Conservation (phyloP, 495 filamentous ascomycete genomes). For the Astrothelium macrocarpum region DNA sequence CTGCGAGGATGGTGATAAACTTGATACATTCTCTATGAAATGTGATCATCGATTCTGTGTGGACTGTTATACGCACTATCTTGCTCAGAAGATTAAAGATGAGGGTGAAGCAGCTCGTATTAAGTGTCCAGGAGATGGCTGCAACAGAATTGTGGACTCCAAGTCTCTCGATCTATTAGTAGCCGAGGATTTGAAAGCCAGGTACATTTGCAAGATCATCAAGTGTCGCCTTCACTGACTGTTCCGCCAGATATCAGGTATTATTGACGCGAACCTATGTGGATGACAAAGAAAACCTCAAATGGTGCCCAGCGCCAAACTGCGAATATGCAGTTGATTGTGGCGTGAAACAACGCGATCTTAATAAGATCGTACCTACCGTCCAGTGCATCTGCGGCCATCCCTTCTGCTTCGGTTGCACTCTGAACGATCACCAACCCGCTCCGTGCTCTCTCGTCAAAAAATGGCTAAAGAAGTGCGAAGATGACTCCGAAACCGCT, state of each 20-base stretch:
- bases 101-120: constrained; percentile 94
- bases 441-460: constrained; percentile 86
- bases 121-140: constrained; percentile 80
- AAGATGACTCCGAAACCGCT: constrained; percentile 94
- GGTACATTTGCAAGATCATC: constrained; percentile 35
- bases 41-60: constrained; percentile 95
- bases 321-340: constrained; percentile 91
- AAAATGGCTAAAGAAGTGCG: constrained; percentile 96
- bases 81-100: constrained; percentile 81
- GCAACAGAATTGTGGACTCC: constrained; percentile 83
- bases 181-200: constrained; percentile 56
- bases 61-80: constrained; percentile 84
- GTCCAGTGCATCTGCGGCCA: constrained; percentile 77
- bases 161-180: constrained; percentile 80
- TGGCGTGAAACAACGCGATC: constrained; percentile 70
- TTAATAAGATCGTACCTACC: constrained; percentile 76
- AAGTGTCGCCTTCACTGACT: constrained; percentile 7
- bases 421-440: constrained; percentile 84
- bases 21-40: constrained; percentile 90
- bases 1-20: constrained; percentile 71
- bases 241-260: constrained; percentile 56
- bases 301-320: constrained; percentile 96
- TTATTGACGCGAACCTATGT: constrained; percentile 91
- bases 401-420: constrained; percentile 93
- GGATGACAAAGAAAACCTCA: constrained; percentile 86